Base-by-base conservation (phyloP, 1,139 yeast genomes). In the Magnusiomyces ingens region DNA sequence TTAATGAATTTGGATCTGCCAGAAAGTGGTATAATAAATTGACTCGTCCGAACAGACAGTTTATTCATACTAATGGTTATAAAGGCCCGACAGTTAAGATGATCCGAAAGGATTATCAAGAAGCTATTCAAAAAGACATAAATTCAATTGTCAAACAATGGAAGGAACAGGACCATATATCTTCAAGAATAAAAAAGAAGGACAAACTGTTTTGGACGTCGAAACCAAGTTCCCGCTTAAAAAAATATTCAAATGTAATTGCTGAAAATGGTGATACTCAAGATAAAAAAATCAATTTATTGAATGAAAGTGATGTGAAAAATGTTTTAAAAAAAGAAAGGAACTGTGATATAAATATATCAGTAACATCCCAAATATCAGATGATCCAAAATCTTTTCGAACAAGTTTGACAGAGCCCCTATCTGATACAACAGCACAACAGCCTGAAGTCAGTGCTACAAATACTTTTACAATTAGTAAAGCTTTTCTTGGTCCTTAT, bases 401-500 rank as follows among this genome's bases (percentile, higher is more conserved):
- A n/a, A n/a, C n/a, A n/a, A n/a, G n/a, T 26, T 4, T 26, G 32
- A 26, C 4, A 26, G 8, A 26, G 32, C 32, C 4, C 8, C 8
- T 26, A 8, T 26, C 32, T 26, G 32, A 8, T 26, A 26, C 4
- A 26, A 5, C 8, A 5, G 4, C 8, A 8, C 4, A 8, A 8
- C 32, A 8, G 4, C 32, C 32, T 8, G 32, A 8, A 26, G 4
- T 26, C 4, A 8, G 8, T 26, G 32, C 32, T 5, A 5, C 32
- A 26, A 8, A 8, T 5, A 4, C 32, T 26, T 26, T 8, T 26
- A 4, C 48, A 35, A 38, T 11, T 18, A 36, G 36, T 2, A 40
- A 13, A 13, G 52, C 59, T 4, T 50, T 43, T 10, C 45, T 62
- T 2, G 64, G 64, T 1, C 64, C 64, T 2, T 35, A 53, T 2